phyloP scores from a whole-genome alignment of 495 filamentous ascomycete genomes.

The Lophium mytilinum region DNA sequence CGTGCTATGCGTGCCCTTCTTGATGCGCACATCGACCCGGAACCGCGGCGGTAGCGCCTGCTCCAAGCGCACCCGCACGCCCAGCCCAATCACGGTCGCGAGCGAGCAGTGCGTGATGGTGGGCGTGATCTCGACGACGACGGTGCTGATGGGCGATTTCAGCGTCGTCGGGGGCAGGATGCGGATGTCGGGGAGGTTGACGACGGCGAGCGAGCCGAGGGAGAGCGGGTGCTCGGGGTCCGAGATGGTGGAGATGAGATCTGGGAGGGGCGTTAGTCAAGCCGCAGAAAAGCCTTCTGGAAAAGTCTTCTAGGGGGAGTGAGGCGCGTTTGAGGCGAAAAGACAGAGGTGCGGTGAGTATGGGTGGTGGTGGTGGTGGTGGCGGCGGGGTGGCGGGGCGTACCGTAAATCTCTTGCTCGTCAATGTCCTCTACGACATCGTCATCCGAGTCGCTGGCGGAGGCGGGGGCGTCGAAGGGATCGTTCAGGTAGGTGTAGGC shows the following conservation, averaged over 20 bases:
- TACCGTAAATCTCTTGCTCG: conserved; percentile 94
- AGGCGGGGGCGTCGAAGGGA: conserved; percentile 38
- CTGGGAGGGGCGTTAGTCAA: conserved; percentile 37
- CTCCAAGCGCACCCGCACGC: conserved; percentile 83
- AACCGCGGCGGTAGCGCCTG: conserved; percentile 88
- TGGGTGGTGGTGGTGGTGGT: no score
- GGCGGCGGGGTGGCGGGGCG: conserved; percentile 14
- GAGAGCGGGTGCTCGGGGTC: conserved; percentile 96
- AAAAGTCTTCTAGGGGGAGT: no score
- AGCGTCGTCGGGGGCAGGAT: conserved; percentile 51
- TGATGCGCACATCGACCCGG: conserved; percentile 85
- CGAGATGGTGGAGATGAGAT: conserved; percentile 86
- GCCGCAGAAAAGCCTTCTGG: no score
- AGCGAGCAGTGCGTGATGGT: conserved; percentile 95
- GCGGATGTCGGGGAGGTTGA: conserved; percentile 84
- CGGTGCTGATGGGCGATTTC: conserved; percentile 41
- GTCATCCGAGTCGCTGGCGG: conserved; percentile 52
- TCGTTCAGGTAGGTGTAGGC: conserved; percentile 46
- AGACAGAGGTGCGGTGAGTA: no score
- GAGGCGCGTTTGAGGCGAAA: no score
- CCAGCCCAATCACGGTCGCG: conserved; percentile 92
- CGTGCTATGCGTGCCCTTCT: conserved; percentile 90
- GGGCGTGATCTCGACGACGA: conserved; percentile 76
- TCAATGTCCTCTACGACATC: conserved; percentile 73
- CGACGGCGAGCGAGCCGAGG: conserved; percentile 83